Evolutionary conservation across 163 green algal genomes (phyloP), one percentile per base, ranked within the genome.

Genomic region (Coccomyxa subellipsoidea): DNA sequence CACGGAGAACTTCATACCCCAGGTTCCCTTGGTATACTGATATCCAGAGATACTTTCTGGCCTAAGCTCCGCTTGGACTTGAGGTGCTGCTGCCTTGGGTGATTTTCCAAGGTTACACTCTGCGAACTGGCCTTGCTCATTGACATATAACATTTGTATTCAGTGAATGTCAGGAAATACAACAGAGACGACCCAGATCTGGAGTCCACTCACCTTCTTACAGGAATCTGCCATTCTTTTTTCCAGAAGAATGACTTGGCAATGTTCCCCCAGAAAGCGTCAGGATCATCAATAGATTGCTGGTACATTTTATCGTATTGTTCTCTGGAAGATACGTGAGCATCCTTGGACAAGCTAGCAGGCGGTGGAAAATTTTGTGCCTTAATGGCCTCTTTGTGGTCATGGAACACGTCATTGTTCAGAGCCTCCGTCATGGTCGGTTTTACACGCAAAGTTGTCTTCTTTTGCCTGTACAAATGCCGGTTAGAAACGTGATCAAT

Each of bases 281-380:
- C 90, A 7, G 95, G 95, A 81, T 98, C 92, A 53, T 95, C 81
- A 2, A 98, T 80, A 18, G 88, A 95, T 21, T 88, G 82, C 69
- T 90, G 80, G 85, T 98, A 97, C 89, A 98, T 90, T 21, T 82
- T 59, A 3, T 96, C 85, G 71, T 98, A 97, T 81, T 95, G 80
- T 79, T 85, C 76, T 29, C 35, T 80, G 23, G 80, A 80, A 1
- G 76, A 79, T 21, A 84, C 54, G 38, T 84, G 80, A 54, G 80
- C 80, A 69, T 36, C 10, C 15, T 84, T 79, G 7, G 39, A 53
- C 18, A 79, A 7, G n/a, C 77, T 32, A 53, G 79, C 59, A 32
- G 79, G 79, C 9, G 75, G 73, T 37, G 82, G 82, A 59, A 59
- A 59, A 12, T 59, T 59, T 12, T 27, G 47, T 59, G 47, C 47